Conservation (phyloP, 805 yeast genomes). For the Candida sithepensis region DNA sequence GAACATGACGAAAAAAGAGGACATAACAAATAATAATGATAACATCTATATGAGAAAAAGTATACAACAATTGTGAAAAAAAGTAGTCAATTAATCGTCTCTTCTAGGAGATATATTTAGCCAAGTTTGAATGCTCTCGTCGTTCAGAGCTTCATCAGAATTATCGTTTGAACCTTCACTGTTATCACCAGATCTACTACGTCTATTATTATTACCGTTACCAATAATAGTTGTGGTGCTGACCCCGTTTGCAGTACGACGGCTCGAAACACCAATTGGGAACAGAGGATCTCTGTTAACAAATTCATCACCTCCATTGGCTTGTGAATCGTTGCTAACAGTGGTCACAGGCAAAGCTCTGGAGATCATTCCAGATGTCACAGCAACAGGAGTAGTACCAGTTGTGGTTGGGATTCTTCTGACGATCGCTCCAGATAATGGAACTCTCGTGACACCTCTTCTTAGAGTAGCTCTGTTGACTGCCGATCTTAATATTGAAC, state of each 20-base stretch:
- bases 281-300: conserved; percentile 30
- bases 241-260: conserved; percentile 43
- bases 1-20: too few relatives aligned
- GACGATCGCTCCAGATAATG: background rate
- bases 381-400: background rate
- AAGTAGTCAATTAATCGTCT: background rate
- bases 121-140: background rate
- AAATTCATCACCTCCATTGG: conserved; percentile 5
- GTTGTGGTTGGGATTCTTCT: conserved; percentile 1
- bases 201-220: background rate
- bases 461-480: conserved; percentile 3
- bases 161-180: background rate
- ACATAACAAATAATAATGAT: background rate
- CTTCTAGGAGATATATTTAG: background rate
- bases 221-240: conserved; percentile 29
- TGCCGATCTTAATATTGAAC: conserved; percentile 2
- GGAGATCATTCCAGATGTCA: background rate
- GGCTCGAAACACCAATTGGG: conserved; percentile 46
- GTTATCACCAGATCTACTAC: background rate
- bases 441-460: conserved; percentile 3
- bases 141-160: background rate
- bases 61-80: background rate
- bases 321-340: background rate
- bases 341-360: background rate
- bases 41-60: background rate